Base-by-base conservation (phyloP, 345 rosid species). In the Carallia pectinifolia region DNA sequence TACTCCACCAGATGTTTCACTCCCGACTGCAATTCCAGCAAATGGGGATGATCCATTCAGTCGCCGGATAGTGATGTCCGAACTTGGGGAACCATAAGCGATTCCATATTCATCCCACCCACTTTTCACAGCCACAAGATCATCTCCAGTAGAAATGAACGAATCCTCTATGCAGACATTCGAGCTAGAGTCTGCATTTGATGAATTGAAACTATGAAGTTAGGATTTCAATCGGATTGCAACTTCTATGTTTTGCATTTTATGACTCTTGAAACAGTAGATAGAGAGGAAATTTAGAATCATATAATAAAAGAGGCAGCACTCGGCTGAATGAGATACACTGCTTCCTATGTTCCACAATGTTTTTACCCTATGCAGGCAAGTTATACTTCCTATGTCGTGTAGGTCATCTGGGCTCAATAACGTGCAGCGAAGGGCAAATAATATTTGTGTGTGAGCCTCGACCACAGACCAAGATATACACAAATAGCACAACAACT, bases 101-200 rank as follows among this genome's bases (percentile, higher is more conserved):
- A 87, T 91, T 3, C 98, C 98, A 17, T 94, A 94, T 77, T 94
- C 83, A 64, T 94, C 98, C 98, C 98, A 94, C 56, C 97, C 97
- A 50, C 98, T 90, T 82, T 94, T 94, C 39, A 91, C 86, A 0
- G 98, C 84, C 5, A 94, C 85, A 2, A 91, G 85, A 65, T 94
- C 97, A 79, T 91, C 98, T 61, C 98, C 97, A 2, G 88, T 85
- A 39, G 95, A 87, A 68, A 94, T 91, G 71, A 76, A 91, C 1
- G 95, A 87, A 79, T 94, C 98, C 78, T 94, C 97, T 81, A 94
- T 91, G 83, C 98, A 94, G 76, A 94, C 93, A 73, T 90, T 88
- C 6, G 73, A 70, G 87, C 97, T 85, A 50, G 98, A 94, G 82
- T 94, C 98, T 94, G 83, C 9, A 34, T 53, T 34, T 58, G 30